Conservation (phyloP, 805 yeast species). For the Pichia scutulata region DNA sequence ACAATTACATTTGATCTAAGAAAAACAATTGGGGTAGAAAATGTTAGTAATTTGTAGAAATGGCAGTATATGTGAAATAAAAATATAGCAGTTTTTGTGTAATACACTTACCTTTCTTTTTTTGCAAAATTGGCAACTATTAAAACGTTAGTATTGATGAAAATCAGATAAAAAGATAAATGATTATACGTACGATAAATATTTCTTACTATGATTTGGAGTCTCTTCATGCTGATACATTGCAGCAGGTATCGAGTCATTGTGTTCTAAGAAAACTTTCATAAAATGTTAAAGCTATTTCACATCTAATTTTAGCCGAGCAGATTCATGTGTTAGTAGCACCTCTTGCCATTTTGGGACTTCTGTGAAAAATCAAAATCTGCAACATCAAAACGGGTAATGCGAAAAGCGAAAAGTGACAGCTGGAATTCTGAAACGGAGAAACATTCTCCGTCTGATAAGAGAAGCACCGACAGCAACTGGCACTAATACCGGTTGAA, state of each 20-base stretch:
- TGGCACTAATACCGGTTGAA: neutral
- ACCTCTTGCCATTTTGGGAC: neutral
- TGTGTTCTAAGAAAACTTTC: too few relatives aligned
- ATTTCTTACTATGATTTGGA: neutral
- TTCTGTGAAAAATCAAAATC: neutral
- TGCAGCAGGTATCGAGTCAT: too few relatives aligned
- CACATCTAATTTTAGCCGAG: too few relatives aligned
- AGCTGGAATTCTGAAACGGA: neutral
- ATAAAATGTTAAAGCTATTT: too few relatives aligned
- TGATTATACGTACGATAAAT: neutral
- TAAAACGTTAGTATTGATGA: neutral
- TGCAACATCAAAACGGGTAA: neutral
- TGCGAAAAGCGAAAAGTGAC: neutral
- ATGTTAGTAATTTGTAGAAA: neutral
- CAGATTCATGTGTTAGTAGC: neutral
- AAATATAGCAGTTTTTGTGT: too few relatives aligned
- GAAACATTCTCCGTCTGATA: neutral
- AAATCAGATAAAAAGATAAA: neutral
- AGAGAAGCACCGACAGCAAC: too few relatives aligned
- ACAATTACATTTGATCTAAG: slow-evolving; percentile 2
- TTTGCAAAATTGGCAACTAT: slow-evolving; percentile 5
- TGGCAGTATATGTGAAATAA: neutral
- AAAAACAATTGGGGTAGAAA: neutral
- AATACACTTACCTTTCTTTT: slow-evolving; percentile 3
- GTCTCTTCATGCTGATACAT: neutral